Evolutionary conservation across 306 rosid species (phyloP).

Genomic region (Castanea sativa): DNA sequence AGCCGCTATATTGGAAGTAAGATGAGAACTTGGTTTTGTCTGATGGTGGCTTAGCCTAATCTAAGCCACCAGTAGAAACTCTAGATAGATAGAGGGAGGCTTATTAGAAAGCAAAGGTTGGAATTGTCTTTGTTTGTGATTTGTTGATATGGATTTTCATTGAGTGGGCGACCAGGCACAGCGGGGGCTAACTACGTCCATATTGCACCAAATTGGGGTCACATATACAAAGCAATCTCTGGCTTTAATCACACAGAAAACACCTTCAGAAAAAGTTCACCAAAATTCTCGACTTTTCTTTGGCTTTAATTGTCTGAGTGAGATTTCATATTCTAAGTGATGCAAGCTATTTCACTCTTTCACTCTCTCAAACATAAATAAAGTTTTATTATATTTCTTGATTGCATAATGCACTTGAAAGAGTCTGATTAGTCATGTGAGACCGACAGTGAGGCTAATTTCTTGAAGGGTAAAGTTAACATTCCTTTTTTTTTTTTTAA

Average conservation of each 20-base stretch:
- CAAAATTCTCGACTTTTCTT: conserved; percentile 6
- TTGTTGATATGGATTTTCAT: too few species aligned
- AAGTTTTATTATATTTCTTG: conserved; percentile 15
- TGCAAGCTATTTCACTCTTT: conserved; percentile 28
- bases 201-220: neutral
- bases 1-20: too few species aligned
- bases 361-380: neutral
- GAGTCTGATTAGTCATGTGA: conserved; percentile 28
- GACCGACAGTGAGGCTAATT: neutral
- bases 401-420: conserved; percentile 32
- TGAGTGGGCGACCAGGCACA: too few species aligned
- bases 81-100: too few species aligned
- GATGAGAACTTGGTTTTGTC: too few species aligned
- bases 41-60: too few species aligned
- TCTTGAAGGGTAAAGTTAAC: too few species aligned
- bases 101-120: too few species aligned
- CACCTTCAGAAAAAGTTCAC: conserved; percentile 15
- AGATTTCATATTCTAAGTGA: conserved; percentile 34
- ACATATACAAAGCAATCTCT: neutral
- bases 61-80: too few species aligned
- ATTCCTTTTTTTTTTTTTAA: too few species aligned
- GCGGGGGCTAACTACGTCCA: too few species aligned
- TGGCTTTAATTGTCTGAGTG: conserved; percentile 19
- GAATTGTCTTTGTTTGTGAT: too few species aligned
- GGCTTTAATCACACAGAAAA: conserved; percentile 9